Conservation (phyloP, 805 yeast species). For the Myxozyma melibiosi region DNA sequence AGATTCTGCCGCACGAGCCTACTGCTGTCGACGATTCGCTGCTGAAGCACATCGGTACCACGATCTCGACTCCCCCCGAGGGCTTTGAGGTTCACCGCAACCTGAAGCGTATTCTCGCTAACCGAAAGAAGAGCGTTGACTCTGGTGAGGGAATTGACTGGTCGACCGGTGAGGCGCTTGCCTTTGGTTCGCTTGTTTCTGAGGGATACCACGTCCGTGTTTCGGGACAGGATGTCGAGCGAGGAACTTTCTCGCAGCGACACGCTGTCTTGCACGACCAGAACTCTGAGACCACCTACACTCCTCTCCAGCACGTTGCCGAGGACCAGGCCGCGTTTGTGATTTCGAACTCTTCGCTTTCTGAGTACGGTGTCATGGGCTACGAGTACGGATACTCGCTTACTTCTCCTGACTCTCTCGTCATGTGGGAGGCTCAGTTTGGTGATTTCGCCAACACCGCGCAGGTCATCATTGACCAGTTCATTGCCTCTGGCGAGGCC, state of each 20-base stretch:
- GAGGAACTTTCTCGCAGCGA: slow-evolving; percentile 99
- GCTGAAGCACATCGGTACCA: slow-evolving; percentile 76
- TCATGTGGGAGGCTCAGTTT: slow-evolving; percentile 99
- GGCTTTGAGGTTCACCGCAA: slow-evolving; percentile 90
- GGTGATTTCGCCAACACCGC: slow-evolving; percentile 99
- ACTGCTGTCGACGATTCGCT: slow-evolving; percentile 77
- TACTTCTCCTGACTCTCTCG: slow-evolving; percentile 95
- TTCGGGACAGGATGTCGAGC: slow-evolving; percentile 99
- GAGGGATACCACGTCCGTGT: slow-evolving; percentile 98
- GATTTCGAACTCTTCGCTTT: slow-evolving; percentile 90
- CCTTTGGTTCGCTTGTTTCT: slow-evolving; percentile 85
- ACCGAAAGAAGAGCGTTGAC: slow-evolving; percentile 83
- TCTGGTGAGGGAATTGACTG: slow-evolving; percentile 95
- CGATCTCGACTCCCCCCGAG: slow-evolving; percentile 81
- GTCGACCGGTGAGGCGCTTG: slow-evolving; percentile 99
- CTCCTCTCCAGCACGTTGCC: slow-evolving; percentile 79
- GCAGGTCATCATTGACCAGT: slow-evolving; percentile 96
- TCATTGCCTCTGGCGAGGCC: slow-evolving; percentile 93
- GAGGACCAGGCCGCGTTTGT: slow-evolving; percentile 83
- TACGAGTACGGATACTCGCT: slow-evolving; percentile 98
- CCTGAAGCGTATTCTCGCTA: slow-evolving; percentile 87
- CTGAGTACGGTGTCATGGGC: slow-evolving; percentile 99
- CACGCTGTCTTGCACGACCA: slow-evolving; percentile 98
- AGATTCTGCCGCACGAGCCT: slow-evolving; percentile 93
- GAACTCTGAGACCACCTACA: slow-evolving; percentile 74